phyloP scores from a whole-genome alignment of 352 stramenopile species.

The Pythium volutum region DNA sequence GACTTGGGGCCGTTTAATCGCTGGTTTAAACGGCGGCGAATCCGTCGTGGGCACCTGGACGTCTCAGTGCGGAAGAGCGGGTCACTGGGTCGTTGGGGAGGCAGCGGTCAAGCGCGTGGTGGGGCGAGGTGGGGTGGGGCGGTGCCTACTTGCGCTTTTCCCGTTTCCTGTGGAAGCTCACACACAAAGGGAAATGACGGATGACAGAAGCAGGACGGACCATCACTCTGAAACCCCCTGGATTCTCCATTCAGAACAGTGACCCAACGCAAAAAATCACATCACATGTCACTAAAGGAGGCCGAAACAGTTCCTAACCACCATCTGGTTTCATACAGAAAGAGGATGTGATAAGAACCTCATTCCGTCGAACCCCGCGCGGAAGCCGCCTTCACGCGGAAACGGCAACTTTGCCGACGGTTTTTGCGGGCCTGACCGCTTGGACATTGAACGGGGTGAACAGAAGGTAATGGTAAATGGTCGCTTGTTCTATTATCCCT shows the following conservation, averaged over 20 bases:
- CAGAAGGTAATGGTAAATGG: neutral
- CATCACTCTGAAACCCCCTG: constrained; percentile 14
- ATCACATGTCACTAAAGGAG: constrained; percentile 1
- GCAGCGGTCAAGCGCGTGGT: neutral
- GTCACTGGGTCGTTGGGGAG: too few species aligned
- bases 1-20: too few species aligned
- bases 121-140: neutral
- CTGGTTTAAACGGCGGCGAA: too few species aligned
- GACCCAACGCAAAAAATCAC: constrained; percentile 2
- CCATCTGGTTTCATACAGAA: neutral
- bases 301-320: neutral
- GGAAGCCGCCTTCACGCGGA: neutral
- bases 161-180: constrained; percentile 16
- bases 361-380: neutral
- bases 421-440: neutral
- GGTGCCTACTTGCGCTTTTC: constrained; percentile 10
- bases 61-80: too few species aligned
- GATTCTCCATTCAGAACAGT: constrained; percentile 18
- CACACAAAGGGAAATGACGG: constrained; percentile 6
- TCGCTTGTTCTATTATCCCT: constrained; percentile 9
- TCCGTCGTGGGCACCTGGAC: too few species aligned
- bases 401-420: neutral
- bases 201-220: constrained; percentile 26
- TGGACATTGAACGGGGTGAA: neutral
- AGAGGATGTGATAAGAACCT: neutral